These are phyloP conservation scores for Candida ficus DNA, from an alignment of 805 yeast species.

Conservation along the genomic window DNA sequence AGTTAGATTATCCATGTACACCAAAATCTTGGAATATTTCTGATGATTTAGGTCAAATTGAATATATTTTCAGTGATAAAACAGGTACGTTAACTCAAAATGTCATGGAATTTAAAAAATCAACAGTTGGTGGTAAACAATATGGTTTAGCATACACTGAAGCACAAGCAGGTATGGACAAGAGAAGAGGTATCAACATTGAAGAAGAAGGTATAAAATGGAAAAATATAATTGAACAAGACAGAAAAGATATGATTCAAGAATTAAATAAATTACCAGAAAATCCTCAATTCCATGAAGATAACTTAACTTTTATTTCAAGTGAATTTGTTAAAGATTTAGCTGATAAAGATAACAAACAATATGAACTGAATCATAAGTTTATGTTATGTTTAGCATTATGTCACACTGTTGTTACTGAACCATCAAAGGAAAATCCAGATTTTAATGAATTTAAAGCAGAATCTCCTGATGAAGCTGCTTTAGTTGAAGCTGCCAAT, in stretches of 20 bases:
- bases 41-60: conserved; percentile 82
- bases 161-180: conserved; percentile 71
- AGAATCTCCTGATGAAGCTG: conserved; percentile 88
- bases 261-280: conserved; percentile 30
- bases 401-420: conserved; percentile 77
- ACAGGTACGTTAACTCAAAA: conserved; percentile 82
- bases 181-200: conserved; percentile 70
- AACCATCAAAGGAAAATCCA: conserved; percentile 55
- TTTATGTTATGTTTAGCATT: conserved; percentile 71
- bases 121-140: conserved; percentile 65
- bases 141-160: conserved; percentile 83
- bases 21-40: conserved; percentile 84
- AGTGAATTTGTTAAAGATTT: conserved; percentile 58
- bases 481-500: conserved; percentile 75
- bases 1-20: conserved; percentile 72
- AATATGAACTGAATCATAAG: conserved; percentile 54
- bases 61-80: conserved; percentile 78
- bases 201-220: conserved; percentile 50
- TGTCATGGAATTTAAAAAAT: conserved; percentile 79
- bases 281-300: conserved; percentile 41
- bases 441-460: conserved; percentile 57
- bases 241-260: conserved; percentile 52
- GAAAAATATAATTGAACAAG: conserved; percentile 46
- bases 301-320: conserved; percentile 64
- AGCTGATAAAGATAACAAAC: conserved; percentile 39